Evolutionary conservation across 345 rosid genomes (phyloP).

Genomic region (Populus nigra): DNA sequence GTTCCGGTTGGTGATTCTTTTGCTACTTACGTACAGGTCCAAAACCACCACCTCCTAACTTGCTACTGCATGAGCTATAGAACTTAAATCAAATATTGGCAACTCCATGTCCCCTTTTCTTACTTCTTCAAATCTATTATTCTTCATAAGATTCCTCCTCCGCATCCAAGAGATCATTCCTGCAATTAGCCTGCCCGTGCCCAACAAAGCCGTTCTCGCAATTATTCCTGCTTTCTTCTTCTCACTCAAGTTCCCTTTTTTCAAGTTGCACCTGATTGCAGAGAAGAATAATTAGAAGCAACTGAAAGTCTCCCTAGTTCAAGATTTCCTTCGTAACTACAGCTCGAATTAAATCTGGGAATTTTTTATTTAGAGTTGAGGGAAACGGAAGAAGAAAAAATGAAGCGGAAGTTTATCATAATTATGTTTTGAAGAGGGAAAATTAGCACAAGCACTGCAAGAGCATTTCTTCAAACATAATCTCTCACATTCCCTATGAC

Average conservation of each 20-base stretch:
- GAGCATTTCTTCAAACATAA: background rate
- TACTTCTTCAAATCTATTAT: background rate
- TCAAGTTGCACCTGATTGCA: background rate
- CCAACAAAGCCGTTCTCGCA: background rate
- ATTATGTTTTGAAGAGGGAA: too few species aligned
- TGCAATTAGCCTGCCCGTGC: background rate
- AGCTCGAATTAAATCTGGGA: background rate
- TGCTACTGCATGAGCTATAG: background rate
- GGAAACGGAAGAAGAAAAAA: background rate
- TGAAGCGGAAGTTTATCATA: background rate
- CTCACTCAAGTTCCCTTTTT: background rate
- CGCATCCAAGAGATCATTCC: background rate
- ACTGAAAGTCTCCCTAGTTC: too few species aligned
- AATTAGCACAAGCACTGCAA: slow-evolving; percentile 8
- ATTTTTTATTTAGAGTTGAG: background rate
- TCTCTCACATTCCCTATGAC: background rate
- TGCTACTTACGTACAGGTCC: background rate
- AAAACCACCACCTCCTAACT: slow-evolving; percentile 1
- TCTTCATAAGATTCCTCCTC: background rate
- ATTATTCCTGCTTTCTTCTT: background rate
- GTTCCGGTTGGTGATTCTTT: too few species aligned
- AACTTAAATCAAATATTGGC: background rate
- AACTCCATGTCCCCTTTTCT: background rate
- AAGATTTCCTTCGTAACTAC: background rate
- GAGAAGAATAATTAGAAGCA: background rate